phyloP scores from a whole-genome alignment of 2,329 filamentous ascomycete species.

The Colletotrichum liriopes region DNA sequence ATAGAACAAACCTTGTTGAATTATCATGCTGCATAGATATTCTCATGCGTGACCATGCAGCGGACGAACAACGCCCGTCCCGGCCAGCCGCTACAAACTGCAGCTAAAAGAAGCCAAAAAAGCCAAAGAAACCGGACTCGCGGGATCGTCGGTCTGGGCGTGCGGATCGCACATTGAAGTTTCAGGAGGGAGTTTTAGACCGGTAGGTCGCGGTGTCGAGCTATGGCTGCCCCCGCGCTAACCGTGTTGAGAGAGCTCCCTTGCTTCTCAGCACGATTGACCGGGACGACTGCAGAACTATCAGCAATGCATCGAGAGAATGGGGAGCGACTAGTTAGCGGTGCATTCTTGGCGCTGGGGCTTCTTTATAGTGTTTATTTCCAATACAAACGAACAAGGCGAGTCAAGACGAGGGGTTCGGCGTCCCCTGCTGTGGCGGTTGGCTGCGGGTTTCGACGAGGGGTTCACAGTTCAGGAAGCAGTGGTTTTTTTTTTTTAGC shows the following conservation, averaged over 20 bases:
- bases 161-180: conserved; percentile 12
- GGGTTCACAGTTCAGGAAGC: background rate
- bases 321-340: background rate
- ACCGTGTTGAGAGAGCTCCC: conserved; percentile 14
- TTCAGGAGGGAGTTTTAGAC: conserved; percentile 12
- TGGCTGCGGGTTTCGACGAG: conserved; percentile 1
- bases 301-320: background rate
- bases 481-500: background rate
- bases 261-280: background rate
- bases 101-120: background rate
- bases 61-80: background rate
- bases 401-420: background rate
- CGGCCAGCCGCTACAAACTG: background rate
- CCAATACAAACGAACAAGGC: background rate
- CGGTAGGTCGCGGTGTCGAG: background rate
- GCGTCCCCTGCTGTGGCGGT: background rate
- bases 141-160: background rate
- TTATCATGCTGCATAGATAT: background rate
- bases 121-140: background rate
- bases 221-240: background rate
- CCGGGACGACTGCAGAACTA: background rate
- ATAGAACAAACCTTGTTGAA: background rate
- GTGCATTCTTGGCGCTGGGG: conserved; percentile 1
- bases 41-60: background rate
- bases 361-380: background rate